Evolutionary conservation across 2,329 filamentous ascomycete species (phyloP), one percentile per base, ranked within the genome.

Genomic region (Fusarium pseudonygamai): DNA sequence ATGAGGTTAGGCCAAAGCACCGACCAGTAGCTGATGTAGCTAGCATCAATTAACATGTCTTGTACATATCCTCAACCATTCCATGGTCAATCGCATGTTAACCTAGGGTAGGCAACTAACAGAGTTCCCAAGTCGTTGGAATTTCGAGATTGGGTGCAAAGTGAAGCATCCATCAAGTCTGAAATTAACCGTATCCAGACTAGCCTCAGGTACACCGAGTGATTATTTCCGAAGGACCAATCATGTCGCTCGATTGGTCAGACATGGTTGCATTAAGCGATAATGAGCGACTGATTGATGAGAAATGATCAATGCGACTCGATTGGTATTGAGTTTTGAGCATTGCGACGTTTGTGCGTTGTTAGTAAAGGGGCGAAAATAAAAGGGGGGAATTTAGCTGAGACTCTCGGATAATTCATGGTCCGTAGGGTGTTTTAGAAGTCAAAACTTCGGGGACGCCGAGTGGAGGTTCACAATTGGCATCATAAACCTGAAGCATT

Each of bases 361-460:
- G 53, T 18, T 40, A 26, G 39, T 34, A 43, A 34, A 39, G 53
- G 30, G 30, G 28, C 22, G 13, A 20, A 40, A 22, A 39, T 26
- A 30, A 55, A 55, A 18, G 52, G 52, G 50, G 32, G 22, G 24
- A 2, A 4, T 8, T 55, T 18, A 7, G 6, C 26, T 56, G 26
- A 20, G 36, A 40, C 52, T 10, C 6, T 12, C 50, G 64, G 64
- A 66, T 40, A 6, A 67, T 66, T 13, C 7, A 67, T 67, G 40
- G 28, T 67, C 64, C 64, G 61, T 15, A 6, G 2, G 20, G 24
- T 20, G 36, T 55, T 55, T 30, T 30, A 16, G 18, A 34, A n/a
- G 39, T 46, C 32, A 22, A n/a, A 15, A 30, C 4, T 20, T 39
- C 37, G 55, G 55, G 22, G 39, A 57, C 14, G 39, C 55, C 55